These are phyloP conservation scores for Colletotrichum sp. DNA, from an alignment of 2,329 filamentous ascomycete species.

Conservation along the genomic window DNA sequence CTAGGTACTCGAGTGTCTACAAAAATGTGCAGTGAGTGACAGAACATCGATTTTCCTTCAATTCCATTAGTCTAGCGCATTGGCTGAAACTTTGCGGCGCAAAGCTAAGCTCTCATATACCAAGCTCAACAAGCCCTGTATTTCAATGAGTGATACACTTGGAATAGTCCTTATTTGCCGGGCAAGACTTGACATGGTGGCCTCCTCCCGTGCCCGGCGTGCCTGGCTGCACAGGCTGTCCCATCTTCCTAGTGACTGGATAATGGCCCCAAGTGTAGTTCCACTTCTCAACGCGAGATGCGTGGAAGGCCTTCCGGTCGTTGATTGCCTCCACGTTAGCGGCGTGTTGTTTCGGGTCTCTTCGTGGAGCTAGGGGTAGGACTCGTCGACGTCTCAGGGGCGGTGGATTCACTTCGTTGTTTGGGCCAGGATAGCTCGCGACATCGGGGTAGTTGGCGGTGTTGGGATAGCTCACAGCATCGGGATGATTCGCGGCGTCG, in stretches of 20 bases:
- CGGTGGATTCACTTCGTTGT: not conserved
- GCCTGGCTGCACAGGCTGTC: not conserved
- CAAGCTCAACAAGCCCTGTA: rapidly evolving
- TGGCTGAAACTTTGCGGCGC: rapidly evolving
- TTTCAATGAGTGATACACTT: not conserved
- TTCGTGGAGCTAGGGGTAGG: not conserved
- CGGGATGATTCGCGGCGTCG: not conserved
- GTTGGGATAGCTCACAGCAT: not conserved
- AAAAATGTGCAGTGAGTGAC: rapidly evolving
- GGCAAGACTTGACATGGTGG: not conserved
- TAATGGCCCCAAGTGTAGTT: not conserved
- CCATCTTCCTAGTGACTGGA: rapidly evolving
- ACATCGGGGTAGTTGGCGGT: not conserved
- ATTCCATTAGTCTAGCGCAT: too few species aligned
- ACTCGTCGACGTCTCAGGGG: not conserved
- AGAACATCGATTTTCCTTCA: rapidly evolving
- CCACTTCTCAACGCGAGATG: not conserved
- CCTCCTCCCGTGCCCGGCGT: not conserved
- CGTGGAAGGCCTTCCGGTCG: not conserved
- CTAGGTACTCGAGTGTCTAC: not conserved
- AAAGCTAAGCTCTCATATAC: not conserved
- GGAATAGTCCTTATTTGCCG: not conserved
- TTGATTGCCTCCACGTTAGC: not conserved
- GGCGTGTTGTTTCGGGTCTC: not conserved
- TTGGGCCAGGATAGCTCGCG: not conserved